Conservation (phyloP, 1,284 basidiomycete genomes). For the Stereum hirsutum region DNA sequence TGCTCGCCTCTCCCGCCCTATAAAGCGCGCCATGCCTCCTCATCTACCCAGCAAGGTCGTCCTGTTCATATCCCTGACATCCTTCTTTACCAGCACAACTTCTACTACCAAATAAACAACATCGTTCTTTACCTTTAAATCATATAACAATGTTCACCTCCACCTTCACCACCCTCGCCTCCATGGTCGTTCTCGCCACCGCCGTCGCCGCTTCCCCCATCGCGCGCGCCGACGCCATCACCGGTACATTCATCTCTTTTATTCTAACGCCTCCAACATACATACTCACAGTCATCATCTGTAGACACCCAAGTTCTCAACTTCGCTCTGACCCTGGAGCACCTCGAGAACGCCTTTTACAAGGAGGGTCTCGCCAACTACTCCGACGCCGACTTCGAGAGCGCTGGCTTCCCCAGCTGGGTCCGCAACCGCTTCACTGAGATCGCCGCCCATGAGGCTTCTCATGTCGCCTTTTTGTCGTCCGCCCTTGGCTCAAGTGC, state of each 20-base stretch:
- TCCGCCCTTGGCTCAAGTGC: slow-evolving; percentile 45
- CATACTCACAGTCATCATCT: neutral
- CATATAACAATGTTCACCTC: slow-evolving; percentile 7
- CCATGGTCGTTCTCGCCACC: slow-evolving; percentile 4
- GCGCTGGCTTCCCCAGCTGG: slow-evolving; percentile 42
- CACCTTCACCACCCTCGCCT: slow-evolving; percentile 6
- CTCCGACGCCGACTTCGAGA: slow-evolving; percentile 37
- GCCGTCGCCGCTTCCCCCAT: slow-evolving; percentile 7
- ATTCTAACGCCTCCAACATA: too few species aligned
- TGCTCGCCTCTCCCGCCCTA: too few species aligned
- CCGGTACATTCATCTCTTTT: slow-evolving; percentile 6
- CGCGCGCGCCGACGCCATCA: slow-evolving; percentile 5
- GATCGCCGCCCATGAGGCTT: slow-evolving; percentile 48
- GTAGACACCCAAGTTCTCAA: slow-evolving; percentile 36
- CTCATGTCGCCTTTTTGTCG: slow-evolving; percentile 30
- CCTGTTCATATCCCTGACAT: too few species aligned
- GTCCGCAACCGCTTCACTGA: slow-evolving; percentile 41
- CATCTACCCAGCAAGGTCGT: too few species aligned
- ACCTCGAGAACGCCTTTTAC: slow-evolving; percentile 64
- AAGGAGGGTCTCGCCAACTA: slow-evolving; percentile 32
- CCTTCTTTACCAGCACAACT: too few species aligned
- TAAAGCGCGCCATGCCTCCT: too few species aligned
- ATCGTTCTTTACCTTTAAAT: slow-evolving; percentile 8
- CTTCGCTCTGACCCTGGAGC: slow-evolving; percentile 60
- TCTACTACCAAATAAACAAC: too few species aligned